Percentiles rank a stretch among this genome's conserved stretches.
Evolutionary conservation across 768 basidiomycete species (phyloP).

Genomic region (Phlegmacium glaucopus): DNA sequence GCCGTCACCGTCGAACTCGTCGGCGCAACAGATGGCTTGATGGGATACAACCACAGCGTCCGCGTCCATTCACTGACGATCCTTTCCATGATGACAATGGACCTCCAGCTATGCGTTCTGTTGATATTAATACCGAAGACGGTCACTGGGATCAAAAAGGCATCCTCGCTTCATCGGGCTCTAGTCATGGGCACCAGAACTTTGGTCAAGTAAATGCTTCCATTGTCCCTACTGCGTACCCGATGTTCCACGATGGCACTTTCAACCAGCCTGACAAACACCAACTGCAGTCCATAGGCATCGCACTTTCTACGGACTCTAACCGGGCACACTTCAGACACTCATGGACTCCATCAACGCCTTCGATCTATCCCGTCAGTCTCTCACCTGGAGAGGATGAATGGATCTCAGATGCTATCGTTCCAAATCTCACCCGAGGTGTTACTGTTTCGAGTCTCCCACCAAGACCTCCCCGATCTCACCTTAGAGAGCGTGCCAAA

Average conservation of each 20-base stretch:
- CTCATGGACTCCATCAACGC: conserved; percentile 41
- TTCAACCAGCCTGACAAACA: neutral
- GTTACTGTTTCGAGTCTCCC: conserved; percentile 12
- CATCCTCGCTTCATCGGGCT: neutral
- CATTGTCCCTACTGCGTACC: conserved; percentile 17
- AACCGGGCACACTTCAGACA: conserved; percentile 15
- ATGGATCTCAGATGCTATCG: conserved; percentile 1
- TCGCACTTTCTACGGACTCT: conserved; percentile 11
- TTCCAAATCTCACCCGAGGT: too few relatives aligned
- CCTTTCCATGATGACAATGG: conserved; percentile 31
- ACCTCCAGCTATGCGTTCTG: conserved; percentile 16
- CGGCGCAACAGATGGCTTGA: conserved; percentile 35
- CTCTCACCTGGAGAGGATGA: conserved; percentile 35
- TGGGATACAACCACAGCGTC: conserved; percentile 31
- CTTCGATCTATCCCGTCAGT: conserved; percentile 48
- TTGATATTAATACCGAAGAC: conserved; percentile 5
- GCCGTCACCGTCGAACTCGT: conserved; percentile 37
- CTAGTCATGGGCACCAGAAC: neutral
- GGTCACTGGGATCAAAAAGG: conserved; percentile 10
- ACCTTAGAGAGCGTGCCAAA: conserved; percentile 23
- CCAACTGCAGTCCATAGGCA: conserved; percentile 6
- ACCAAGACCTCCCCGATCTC: conserved; percentile 27
- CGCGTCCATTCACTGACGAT: conserved; percentile 21
- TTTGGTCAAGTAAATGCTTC: neutral
- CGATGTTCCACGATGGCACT: conserved; percentile 13